Evolutionary conservation across 1,139 yeast species (phyloP).

Genomic region (Saccharomyces pastorianus): DNA sequence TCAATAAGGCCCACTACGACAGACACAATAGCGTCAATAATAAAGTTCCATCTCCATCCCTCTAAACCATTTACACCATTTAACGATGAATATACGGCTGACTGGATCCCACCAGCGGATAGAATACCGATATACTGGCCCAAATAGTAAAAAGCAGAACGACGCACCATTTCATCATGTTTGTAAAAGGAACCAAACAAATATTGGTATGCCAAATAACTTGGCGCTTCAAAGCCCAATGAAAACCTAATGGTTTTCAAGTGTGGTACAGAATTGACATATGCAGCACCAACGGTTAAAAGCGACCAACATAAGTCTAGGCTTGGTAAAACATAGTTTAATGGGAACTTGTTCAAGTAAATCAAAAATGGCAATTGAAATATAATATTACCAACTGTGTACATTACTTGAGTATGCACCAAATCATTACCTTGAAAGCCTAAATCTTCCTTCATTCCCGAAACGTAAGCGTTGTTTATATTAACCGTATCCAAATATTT

Average conservation of each 20-base stretch:
- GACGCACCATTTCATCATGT: conserved; percentile 48
- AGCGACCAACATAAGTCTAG: conserved; percentile 61
- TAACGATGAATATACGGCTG: conserved; percentile 45
- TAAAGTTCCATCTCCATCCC: conserved; percentile 71
- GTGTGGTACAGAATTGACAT: conserved; percentile 40
- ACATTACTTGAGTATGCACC: conserved; percentile 50
- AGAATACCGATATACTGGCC: conserved; percentile 56
- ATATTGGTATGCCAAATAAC: conserved; percentile 53
- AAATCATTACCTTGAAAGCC: conserved; percentile 55
- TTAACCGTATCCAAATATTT: conserved; percentile 54
- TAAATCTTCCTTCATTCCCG: conserved; percentile 36
- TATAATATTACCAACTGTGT: conserved; percentile 49
- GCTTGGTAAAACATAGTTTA: conserved; percentile 45
- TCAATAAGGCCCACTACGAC: conserved; percentile 51
- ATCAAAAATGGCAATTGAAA: conserved; percentile 43
- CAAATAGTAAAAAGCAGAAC: conserved; percentile 53
- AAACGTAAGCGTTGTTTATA: conserved; percentile 51
- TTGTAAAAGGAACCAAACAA: conserved; percentile 57
- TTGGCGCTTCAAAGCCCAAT: conserved; percentile 59
- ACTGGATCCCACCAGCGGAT: conserved; percentile 57
- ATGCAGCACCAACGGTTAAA: conserved; percentile 49
- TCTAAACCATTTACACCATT: conserved; percentile 43
- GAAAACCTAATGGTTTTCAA: conserved; percentile 52
- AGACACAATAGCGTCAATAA: conserved; percentile 58
- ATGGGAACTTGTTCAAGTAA: conserved; percentile 38